Evolutionary conservation across 2,329 filamentous ascomycete genomes (phyloP), one percentile per base, ranked within the genome.

Genomic region (Fusarium continuum): DNA sequence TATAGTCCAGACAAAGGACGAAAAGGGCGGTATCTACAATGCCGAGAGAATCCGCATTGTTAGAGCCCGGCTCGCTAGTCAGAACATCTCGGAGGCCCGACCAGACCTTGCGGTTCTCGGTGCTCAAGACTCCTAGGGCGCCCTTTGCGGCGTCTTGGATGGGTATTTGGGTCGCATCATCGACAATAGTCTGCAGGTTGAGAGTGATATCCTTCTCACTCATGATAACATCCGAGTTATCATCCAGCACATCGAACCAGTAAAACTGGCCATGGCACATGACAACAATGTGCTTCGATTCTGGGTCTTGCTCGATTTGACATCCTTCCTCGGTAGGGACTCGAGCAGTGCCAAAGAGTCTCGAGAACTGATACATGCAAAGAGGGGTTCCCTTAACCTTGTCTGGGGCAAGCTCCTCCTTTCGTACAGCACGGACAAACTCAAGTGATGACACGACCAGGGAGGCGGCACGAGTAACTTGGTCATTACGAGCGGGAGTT

Each of bases 281-380:
- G 36, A 98, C 92, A 9, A 97, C 91, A 31, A 99, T 83, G 75
- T 99, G 95, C 78, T 93, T 96, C 4, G 94, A 92, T n/a, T 89
- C 86, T 1, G 93, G 91, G 71, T 98, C 93, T 74, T 98, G 93
- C 64, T 93, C 93, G 71, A 99, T 98, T 69, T 97, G 91, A 74
- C 95, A 99, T 6, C 95, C 95, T 73, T 95, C 89, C 25, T 96
- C 92, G 1, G 94, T 98, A 0, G 95, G 95, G 8, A 99, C 91
- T 66, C 95, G 88, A 39, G 95, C 93, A 1, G 95, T 98, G 46
- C 95, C 95, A 71, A 99, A 99, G 23, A 99, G 82, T 16, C 94
- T 87, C 1, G 94, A 96, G 78, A 96, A 98, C 76, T 99, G 95
- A 76, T 97, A 97, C 95, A 99, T 99, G 82, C 92, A 95, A 16